phyloP scores from a whole-genome alignment of 169 alveolate species.

The Plasmodium fragile region DNA sequence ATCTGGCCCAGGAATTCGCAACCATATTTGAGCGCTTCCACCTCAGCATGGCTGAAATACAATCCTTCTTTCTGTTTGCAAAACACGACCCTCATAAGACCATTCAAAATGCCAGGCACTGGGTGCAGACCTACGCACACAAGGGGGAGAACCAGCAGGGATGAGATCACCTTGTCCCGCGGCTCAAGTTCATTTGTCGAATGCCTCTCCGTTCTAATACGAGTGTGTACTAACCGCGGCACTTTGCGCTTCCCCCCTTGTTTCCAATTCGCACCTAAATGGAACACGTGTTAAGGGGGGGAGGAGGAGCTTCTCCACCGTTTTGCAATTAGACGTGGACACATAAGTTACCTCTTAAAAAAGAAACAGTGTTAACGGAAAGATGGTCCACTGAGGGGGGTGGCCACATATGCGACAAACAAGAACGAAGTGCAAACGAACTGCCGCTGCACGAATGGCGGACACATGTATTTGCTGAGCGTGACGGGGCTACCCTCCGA shows the following conservation, averaged over 20 bases:
- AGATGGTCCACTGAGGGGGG: neutral
- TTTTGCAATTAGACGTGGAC: neutral
- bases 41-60: constrained; percentile 88
- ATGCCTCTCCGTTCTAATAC: too few species aligned
- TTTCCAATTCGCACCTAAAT: neutral
- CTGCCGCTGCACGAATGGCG: neutral
- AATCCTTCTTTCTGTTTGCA: constrained; percentile 85
- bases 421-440: neutral
- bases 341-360: neutral
- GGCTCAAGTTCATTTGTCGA: neutral
- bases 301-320: neutral
- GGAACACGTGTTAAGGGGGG: neutral
- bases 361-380: neutral
- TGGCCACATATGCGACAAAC: neutral
- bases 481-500: too few species aligned
- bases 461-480: neutral
- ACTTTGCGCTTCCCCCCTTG: neutral
- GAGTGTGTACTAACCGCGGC: neutral
- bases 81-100: constrained; percentile 80
- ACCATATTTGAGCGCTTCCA: constrained; percentile 68
- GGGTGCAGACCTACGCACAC: constrained; percentile 77
- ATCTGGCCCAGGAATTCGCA: constrained; percentile 80
- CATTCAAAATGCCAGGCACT: constrained; percentile 78
- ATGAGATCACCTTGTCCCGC: neutral
- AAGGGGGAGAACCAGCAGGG: neutral